Conservation (phyloP, 495 filamentous ascomycete genomes). For the Aspergillus conjunctus region DNA sequence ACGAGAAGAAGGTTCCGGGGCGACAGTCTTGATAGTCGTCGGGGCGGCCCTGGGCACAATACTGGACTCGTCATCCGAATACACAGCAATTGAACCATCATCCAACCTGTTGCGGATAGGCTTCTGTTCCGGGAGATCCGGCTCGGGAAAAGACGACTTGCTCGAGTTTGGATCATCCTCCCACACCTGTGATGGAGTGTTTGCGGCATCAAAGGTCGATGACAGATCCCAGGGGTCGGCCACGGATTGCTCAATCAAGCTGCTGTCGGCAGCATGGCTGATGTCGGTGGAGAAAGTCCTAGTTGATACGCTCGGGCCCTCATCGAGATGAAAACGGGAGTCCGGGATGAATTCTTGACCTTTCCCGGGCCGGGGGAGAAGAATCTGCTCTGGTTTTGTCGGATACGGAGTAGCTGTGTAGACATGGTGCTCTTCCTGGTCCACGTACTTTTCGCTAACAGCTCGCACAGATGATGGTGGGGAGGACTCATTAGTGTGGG, state of each 20-base stretch:
- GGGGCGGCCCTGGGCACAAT: slow-evolving; percentile 39
- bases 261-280: slow-evolving; percentile 34
- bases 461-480: slow-evolving; percentile 41
- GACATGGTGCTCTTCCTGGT: slow-evolving; percentile 42
- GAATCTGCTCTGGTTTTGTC: slow-evolving; percentile 55
- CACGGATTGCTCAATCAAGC: slow-evolving; percentile 35
- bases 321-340: slow-evolving; percentile 34
- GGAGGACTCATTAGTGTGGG: slow-evolving; percentile 51
- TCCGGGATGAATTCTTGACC: slow-evolving; percentile 43
- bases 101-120: slow-evolving; percentile 26
- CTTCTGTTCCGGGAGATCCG: slow-evolving; percentile 31
- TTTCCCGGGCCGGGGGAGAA: slow-evolving; percentile 50
- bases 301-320: slow-evolving; percentile 25
- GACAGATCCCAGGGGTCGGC: slow-evolving; percentile 46
- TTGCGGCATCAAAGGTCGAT: slow-evolving; percentile 43
- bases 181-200: slow-evolving; percentile 47
- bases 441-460: slow-evolving; percentile 35
- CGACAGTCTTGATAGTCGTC: slow-evolving; percentile 48
- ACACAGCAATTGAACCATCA: slow-evolving; percentile 30
- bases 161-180: slow-evolving; percentile 48
- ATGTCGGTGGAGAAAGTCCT: slow-evolving; percentile 32
- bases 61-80: slow-evolving; percentile 44
- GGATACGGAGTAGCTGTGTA: slow-evolving; percentile 52
- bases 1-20: slow-evolving; percentile 35
- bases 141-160: slow-evolving; percentile 45